Percentiles rank a stretch among this genome's conserved stretches.
These are phyloP conservation scores for Tylopilus felleus DNA, from an alignment of 768 basidiomycete genomes.

Conservation along the genomic window DNA sequence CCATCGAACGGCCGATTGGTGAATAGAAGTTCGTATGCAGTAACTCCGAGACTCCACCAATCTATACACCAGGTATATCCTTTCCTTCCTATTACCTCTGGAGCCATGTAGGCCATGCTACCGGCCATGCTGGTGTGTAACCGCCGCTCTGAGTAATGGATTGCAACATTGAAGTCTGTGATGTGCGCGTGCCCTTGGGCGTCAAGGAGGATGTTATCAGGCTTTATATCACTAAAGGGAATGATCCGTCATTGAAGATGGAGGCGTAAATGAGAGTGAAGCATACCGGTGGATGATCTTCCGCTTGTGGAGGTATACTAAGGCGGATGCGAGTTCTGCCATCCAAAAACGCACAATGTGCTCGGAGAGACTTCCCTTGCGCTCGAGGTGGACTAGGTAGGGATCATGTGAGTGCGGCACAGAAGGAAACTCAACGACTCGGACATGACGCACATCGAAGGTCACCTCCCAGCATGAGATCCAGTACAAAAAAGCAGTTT, in stretches of 20 bases:
- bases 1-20: conserved; percentile 86
- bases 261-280: background rate
- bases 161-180: conserved; percentile 99
- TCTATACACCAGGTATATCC: conserved; percentile 94
- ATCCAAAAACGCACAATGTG: conserved; percentile 81
- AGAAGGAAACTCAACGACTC: background rate
- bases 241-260: conserved; percentile 8
- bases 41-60: conserved; percentile 95
- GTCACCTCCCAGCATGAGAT: conserved; percentile 95
- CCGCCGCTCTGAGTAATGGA: conserved; percentile 90
- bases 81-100: conserved; percentile 86
- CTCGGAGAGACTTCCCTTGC: conserved; percentile 63
- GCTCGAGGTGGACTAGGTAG: conserved; percentile 75
- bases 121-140: conserved; percentile 92
- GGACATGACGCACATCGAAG: conserved; percentile 73
- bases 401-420: background rate
- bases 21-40: conserved; percentile 87
- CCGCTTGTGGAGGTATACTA: conserved; percentile 88
- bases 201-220: conserved; percentile 95
- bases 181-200: conserved; percentile 92
- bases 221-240: conserved; percentile 79
- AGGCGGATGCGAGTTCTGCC: conserved; percentile 78
- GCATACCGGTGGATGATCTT: conserved; percentile 92
- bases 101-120: conserved; percentile 99
- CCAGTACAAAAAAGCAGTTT: conserved; percentile 96